Percentiles rank a stretch among this genome's conserved stretches.
phyloP scores from a whole-genome alignment of 768 basidiomycete genomes.

The Boletus patriciae region DNA sequence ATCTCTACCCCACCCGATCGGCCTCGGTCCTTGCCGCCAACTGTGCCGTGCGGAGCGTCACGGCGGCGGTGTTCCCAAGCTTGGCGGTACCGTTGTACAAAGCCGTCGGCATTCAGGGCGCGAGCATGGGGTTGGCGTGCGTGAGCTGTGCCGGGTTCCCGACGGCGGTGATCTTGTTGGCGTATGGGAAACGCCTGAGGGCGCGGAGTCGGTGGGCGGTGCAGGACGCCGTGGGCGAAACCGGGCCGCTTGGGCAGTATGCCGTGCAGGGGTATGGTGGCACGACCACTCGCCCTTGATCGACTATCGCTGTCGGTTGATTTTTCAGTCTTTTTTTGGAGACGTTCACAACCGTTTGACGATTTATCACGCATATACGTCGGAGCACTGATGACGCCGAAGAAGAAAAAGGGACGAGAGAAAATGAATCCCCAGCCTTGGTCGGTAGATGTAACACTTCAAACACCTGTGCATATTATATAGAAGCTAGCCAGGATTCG shows the following conservation, averaged over 20 bases:
- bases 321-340: neutral
- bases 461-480: neutral
- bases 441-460: neutral
- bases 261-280: slow-evolving; percentile 17
- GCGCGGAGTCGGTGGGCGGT: slow-evolving; percentile 28
- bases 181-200: slow-evolving; percentile 22
- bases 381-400: neutral
- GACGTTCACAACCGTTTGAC: neutral
- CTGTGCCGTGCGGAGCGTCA: slow-evolving; percentile 23
- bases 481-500: neutral
- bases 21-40: slow-evolving; percentile 33
- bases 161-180: slow-evolving; percentile 17
- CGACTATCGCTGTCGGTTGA: neutral
- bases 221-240: slow-evolving; percentile 12
- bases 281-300: slow-evolving; percentile 6
- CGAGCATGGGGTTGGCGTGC: slow-evolving; percentile 20
- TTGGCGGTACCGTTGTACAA: slow-evolving; percentile 25
- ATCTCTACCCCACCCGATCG: slow-evolving; percentile 31
- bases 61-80: slow-evolving; percentile 25
- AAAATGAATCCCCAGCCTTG: neutral
- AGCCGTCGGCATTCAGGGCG: slow-evolving; percentile 16
- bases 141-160: slow-evolving; percentile 29
- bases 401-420: neutral
- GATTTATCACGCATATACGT: neutral
- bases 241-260: neutral